These are phyloP conservation scores for Coniochaeta sp. DNA, from an alignment of 2,329 filamentous ascomycete species.

Conservation along the genomic window DNA sequence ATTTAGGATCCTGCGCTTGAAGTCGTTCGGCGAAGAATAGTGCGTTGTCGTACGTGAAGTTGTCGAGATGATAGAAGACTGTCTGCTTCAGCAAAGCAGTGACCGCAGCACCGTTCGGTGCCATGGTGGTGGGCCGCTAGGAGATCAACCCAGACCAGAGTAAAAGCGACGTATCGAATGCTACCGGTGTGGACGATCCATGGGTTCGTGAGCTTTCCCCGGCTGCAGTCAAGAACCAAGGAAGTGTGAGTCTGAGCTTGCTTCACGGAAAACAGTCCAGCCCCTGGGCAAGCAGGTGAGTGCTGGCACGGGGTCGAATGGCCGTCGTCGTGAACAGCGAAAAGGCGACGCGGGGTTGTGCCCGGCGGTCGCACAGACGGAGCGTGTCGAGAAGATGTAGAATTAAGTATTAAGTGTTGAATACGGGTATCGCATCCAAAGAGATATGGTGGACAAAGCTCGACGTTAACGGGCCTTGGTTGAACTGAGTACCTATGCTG, in stretches of 20 bases:
- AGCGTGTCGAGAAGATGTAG: background rate
- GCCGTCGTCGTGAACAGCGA: background rate
- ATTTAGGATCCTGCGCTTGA: conserved; percentile 74
- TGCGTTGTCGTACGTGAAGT: conserved; percentile 80
- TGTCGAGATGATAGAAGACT: conserved; percentile 72
- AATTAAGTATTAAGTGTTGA: background rate
- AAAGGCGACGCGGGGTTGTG: background rate
- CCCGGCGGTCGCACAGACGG: background rate
- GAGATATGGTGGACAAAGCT: background rate
- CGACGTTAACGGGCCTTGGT: background rate
- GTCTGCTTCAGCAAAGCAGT: conserved; percentile 50
- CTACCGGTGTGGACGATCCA: conserved; percentile 24
- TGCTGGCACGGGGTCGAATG: background rate
- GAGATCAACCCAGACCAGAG: conserved; percentile 1
- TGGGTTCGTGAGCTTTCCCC: conserved; percentile 8
- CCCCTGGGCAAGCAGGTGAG: background rate
- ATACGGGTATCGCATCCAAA: background rate
- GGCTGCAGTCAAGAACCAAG: background rate
- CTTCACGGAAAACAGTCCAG: background rate
- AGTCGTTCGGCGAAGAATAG: conserved; percentile 89
- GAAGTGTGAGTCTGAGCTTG: background rate
- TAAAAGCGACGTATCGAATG: conserved; percentile 12
- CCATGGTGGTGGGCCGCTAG: conserved; percentile 31
- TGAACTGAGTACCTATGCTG: background rate
- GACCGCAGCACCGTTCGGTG: conserved; percentile 42